phyloP scores from a whole-genome alignment of 495 filamentous ascomycete genomes.

The Friedmanniomyces simplex region DNA sequence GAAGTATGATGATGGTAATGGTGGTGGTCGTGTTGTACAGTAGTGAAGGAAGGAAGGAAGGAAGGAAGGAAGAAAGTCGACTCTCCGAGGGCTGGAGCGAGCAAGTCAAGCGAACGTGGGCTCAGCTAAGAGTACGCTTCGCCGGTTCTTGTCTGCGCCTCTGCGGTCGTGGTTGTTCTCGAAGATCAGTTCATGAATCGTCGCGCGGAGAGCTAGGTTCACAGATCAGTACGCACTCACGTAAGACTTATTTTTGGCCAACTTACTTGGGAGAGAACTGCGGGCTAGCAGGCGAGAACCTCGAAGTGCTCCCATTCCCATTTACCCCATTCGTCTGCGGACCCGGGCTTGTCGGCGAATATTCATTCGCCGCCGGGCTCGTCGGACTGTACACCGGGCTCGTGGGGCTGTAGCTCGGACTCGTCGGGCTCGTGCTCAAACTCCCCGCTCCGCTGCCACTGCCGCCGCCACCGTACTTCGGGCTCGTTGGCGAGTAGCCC shows the following conservation, averaged over 20 bases:
- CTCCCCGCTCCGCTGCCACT: constrained; percentile 13
- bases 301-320: constrained; percentile 48
- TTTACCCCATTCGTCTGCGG: constrained; percentile 3
- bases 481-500: constrained; percentile 38
- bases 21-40: neutral
- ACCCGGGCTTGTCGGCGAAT: constrained; percentile 65
- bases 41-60: neutral
- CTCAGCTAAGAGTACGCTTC: constrained; percentile 22
- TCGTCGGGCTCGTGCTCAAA: constrained; percentile 51
- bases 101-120: constrained; percentile 11
- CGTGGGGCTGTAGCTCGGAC: constrained; percentile 71
- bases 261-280: constrained; percentile 59
- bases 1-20: neutral
- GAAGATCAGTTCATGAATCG: constrained; percentile 35
- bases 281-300: constrained; percentile 49
- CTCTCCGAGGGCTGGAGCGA: neutral
- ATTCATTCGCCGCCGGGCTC: constrained; percentile 32
- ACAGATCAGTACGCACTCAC: neutral
- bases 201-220: constrained; percentile 4
- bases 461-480: constrained; percentile 20
- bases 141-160: neutral
- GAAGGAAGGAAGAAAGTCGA: too few relatives aligned
- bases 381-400: constrained; percentile 53
- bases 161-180: neutral
- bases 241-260: too few relatives aligned